Evolutionary conservation across 192 early-diverging fungal genomes (phyloP).

Genomic region (Entomortierella lignicola): DNA sequence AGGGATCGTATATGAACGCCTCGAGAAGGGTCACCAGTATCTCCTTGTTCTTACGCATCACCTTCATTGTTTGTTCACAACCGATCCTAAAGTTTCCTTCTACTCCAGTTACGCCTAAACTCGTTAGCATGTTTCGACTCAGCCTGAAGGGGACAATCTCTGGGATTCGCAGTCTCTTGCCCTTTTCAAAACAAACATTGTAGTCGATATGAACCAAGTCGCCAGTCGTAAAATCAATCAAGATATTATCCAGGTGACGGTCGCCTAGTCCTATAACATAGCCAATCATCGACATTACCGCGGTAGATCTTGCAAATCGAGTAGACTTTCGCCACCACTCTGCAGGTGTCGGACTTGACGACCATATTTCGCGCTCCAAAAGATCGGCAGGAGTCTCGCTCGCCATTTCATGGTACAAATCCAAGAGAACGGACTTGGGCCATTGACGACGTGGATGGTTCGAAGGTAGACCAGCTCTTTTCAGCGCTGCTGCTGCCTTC

Average conservation of each 20-base stretch:
- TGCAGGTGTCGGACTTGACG: constrained; percentile 65
- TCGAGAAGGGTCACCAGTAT: constrained; percentile 90
- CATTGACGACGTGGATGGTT: constrained; percentile 73
- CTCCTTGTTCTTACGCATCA: constrained; percentile 83
- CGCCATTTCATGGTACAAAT: constrained; percentile 71
- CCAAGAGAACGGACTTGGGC: constrained; percentile 68
- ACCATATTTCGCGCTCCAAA: constrained; percentile 74
- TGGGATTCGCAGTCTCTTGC: constrained; percentile 85
- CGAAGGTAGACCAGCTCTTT: constrained; percentile 61
- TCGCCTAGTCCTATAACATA: constrained; percentile 94
- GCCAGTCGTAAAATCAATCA: constrained; percentile 83
- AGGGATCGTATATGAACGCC: constrained; percentile 93
- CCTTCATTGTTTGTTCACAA: constrained; percentile 82
- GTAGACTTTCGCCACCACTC: constrained; percentile 83
- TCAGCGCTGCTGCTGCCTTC: constrained; percentile 69
- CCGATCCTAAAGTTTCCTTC: constrained; percentile 84
- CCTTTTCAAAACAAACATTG: constrained; percentile 97
- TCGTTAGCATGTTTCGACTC: constrained; percentile 89
- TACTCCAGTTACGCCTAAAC: constrained; percentile 84
- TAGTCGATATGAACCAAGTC: constrained; percentile 97
- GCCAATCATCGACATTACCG: constrained; percentile 87
- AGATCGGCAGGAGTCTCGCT: constrained; percentile 75
- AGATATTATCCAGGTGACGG: constrained; percentile 92
- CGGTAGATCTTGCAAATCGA: constrained; percentile 83
- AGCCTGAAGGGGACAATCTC: constrained; percentile 94